Base-by-base conservation (phyloP, 768 basidiomycete species). In the Mycena galopus region DNA sequence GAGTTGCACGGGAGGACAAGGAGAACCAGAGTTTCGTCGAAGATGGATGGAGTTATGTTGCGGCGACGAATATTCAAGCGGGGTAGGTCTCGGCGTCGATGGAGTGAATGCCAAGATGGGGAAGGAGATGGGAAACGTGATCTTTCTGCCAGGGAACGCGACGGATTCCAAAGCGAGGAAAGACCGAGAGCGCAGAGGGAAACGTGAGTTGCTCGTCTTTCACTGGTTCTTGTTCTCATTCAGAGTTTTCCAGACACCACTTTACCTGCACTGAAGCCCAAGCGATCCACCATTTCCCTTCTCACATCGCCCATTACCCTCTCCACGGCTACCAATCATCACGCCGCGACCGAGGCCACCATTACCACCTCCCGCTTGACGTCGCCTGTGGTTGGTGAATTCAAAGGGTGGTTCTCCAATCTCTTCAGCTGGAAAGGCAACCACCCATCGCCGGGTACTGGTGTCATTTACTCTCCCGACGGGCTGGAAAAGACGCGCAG, bases 341-440 rank as follows among this genome's bases (percentile, higher is more conserved):
- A 79, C 70, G 27, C 83, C 80, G 77, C 80, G 14, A 68, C 80
- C 32, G 78, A 79, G 29, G 76, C 78, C 51, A 81, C 44, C 29
- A 33, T 44, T n/a, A 65, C 72, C 30, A 21, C 78, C 65, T 82
- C 83, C 53, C 79, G 85, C 58, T 80, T 90, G 51, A 84, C 89
- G 9, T 90, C 93, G 19, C 93, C 93, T n/a, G 91, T 90, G 12
- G 92, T 93, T 17, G 92, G 92, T 68, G 94, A 95, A 80, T 91
- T 95, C 82, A 94, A 93, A 79, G 94, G 93, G 37, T 98, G 97
- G 97, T 97, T 99, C 82, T 94, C 95, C 25, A 97, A 94, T 75
- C 85, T 99, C 33, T 98, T 99, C 86, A 94, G 92, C 81, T 98
- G 96, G 94, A 96, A 94, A 78, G 86, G 87, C 17, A 35, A 78